These are phyloP conservation scores for Leptographium wingfieldii DNA, from an alignment of 2,329 filamentous ascomycete genomes.

Conservation along the genomic window DNA sequence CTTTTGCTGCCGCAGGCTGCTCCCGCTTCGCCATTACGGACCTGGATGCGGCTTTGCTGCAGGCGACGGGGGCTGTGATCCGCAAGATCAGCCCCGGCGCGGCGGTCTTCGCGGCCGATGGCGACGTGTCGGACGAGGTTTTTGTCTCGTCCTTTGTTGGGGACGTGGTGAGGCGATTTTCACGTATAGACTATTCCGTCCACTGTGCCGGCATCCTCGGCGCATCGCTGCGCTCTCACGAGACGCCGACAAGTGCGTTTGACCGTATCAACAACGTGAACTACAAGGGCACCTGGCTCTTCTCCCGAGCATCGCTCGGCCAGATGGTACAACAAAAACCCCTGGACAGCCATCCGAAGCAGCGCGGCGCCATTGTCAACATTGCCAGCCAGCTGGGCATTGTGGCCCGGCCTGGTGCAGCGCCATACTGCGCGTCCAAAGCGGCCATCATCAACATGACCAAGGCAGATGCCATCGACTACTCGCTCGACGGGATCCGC, in stretches of 20 bases:
- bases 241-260: constrained; percentile 34
- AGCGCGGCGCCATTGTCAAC: constrained; percentile 37
- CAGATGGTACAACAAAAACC: constrained; percentile 34
- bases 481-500: constrained; percentile 50
- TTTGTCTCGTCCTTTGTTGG: neutral
- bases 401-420: constrained; percentile 32
- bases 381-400: constrained; percentile 39
- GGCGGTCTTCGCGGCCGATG: neutral
- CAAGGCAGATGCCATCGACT: constrained; percentile 52
- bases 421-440: constrained; percentile 45
- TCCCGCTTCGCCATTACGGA: constrained; percentile 41
- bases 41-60: constrained; percentile 27
- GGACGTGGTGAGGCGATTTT: constrained; percentile 19
- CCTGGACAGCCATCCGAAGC: constrained; percentile 24
- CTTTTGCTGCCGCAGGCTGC: constrained; percentile 37
- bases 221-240: constrained; percentile 26
- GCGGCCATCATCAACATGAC: constrained; percentile 40
- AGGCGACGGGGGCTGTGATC: constrained; percentile 14
- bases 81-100: neutral
- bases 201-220: constrained; percentile 40
- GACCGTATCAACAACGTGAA: constrained; percentile 43
- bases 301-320: constrained; percentile 27
- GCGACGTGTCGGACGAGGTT: neutral
- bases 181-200: constrained; percentile 41
- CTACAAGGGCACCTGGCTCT: constrained; percentile 37